Evolutionary conservation across 176 grass and related monocot genomes (phyloP), one percentile per base, ranked within the genome.

Genomic region (Carex littledalei): DNA sequence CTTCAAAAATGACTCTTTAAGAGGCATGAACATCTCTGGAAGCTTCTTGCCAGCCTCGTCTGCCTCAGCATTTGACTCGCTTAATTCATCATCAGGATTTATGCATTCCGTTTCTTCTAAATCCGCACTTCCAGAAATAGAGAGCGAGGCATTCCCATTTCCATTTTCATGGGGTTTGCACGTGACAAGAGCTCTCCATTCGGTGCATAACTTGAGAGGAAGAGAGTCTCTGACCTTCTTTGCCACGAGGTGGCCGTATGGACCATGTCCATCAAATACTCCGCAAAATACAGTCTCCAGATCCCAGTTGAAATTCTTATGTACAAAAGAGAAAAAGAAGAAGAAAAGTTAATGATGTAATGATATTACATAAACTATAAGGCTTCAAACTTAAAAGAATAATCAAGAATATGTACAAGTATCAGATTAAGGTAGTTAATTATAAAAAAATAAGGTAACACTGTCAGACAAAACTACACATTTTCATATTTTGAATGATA

Each of bases 211-310:
- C 78, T 95, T 99, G 72, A 94, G 84, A 91, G 96, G 93, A 94
- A 95, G 90, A 86, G 95, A 93, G 87, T 95, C 95, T 85, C 95
- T 93, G 81, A 98, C 95, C 91, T 93, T 98, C 88, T 86, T 98
- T 47, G 95, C 89, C 81, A 98, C 95, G 86, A 98, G 89, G 89
- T 98, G 95, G 82, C 95, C 95, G 24, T 92, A 98, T 50, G 95
- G 95, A 8, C 95, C 95, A 80, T 98, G 95, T 11, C 95, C 95
- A 86, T 98, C 95, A 88, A 98, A 98, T 22, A 93, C 91, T 39
- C 95, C 95, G 56, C 95, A 98, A 87, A 98, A 98, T 67, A 91
- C 22, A 8, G 50, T 92, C 34, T 89, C 93, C 26, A 73, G 75
- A 75, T 70, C 87, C 57, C 84, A 87, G 89, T 85, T 66, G 62